Conservation (phyloP, 176 grass and related monocot species). For the Panicum miliaceum region DNA sequence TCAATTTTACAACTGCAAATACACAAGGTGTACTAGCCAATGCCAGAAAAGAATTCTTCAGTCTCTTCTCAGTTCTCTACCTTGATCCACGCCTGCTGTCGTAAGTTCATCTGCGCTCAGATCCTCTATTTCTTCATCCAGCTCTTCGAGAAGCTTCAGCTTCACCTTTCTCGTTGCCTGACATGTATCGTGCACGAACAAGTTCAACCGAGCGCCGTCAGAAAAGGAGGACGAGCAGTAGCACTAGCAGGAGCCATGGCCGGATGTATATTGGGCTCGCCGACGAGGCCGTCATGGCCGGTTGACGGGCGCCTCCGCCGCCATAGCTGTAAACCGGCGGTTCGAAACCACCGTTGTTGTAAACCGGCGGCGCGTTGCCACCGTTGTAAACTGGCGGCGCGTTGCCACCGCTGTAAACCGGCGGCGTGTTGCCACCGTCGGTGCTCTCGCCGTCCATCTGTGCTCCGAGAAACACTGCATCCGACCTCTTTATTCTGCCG, state of each 20-base stretch:
- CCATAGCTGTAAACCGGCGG: constrained; percentile 41
- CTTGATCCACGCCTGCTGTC: background rate
- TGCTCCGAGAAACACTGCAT: constrained; percentile 50
- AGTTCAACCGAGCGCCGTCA: constrained; percentile 11
- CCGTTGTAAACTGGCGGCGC: constrained; percentile 18
- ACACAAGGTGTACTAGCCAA: background rate
- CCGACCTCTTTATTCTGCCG: constrained; percentile 58
- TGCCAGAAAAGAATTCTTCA: background rate
- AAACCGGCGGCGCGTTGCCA: background rate
- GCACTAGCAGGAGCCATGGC: constrained; percentile 25
- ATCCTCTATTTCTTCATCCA: background rate
- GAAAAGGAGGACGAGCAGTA: constrained; percentile 18
- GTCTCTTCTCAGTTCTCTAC: background rate
- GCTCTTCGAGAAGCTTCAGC: background rate
- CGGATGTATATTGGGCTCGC: background rate
- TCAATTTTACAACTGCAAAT: background rate
- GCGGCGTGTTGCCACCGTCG: background rate
- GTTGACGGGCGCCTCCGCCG: background rate
- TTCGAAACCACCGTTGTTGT: background rate
- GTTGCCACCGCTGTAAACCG: background rate
- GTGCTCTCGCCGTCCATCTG: constrained; percentile 30
- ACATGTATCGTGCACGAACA: background rate
- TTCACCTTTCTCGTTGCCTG: background rate
- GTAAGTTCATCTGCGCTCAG: background rate
- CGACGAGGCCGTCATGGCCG: constrained; percentile 34